Conservation (phyloP, 108 stramenopile genomes). For the Cyclotella baltica region DNA sequence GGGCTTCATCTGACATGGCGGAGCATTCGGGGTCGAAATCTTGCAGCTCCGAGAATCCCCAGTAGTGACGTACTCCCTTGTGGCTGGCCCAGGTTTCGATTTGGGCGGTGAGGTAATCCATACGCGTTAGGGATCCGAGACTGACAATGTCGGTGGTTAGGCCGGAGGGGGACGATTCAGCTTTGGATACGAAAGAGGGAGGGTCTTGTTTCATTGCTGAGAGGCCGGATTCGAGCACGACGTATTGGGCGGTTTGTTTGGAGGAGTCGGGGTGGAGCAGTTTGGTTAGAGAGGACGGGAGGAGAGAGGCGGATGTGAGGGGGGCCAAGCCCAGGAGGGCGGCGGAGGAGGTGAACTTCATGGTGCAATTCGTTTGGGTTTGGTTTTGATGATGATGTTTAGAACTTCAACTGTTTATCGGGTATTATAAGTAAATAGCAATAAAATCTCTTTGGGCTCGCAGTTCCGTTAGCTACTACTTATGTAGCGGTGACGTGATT, state of each 20-base stretch:
- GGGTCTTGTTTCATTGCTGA: neutral
- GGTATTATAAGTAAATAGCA: too few species aligned
- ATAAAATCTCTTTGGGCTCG: too few species aligned
- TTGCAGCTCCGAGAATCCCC: constrained; percentile 18
- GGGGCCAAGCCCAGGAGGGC: neutral
- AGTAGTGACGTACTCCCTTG: constrained; percentile 8
- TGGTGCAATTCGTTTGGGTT: neutral
- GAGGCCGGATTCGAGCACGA: neutral
- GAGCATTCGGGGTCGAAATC: constrained; percentile 10
- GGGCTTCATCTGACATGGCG: constrained; percentile 1
- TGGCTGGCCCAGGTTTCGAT: constrained; percentile 31
- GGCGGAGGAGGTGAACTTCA: neutral
- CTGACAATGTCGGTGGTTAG: constrained; percentile 1
- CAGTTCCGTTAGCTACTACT: too few species aligned
- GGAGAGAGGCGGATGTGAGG: neutral
- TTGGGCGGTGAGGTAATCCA: constrained; percentile 31
- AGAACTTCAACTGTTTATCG: too few species aligned
- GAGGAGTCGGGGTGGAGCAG: neutral
- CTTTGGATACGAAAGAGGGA: neutral
- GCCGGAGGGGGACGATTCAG: too few species aligned
- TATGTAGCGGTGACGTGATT: too few species aligned
- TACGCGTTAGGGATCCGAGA: constrained; percentile 23
- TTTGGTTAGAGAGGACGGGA: neutral
- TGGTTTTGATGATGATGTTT: too few species aligned
- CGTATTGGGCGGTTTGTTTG: neutral